Base-by-base conservation (phyloP, 768 basidiomycete species). In the Collybiopsis luxurians region DNA sequence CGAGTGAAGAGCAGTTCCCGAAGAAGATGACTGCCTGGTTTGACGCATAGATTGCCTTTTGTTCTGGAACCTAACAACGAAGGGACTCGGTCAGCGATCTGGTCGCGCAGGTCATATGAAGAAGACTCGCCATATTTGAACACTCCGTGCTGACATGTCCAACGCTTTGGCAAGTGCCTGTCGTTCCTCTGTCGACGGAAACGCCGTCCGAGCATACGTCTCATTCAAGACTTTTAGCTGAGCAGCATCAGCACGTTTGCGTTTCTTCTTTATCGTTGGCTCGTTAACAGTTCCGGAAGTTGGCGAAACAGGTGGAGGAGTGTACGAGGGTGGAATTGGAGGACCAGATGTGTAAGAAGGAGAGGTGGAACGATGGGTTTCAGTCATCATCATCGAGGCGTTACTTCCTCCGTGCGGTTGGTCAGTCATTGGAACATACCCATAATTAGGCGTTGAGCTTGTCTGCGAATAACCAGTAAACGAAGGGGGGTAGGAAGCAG, bases 181-280 rank as follows among this genome's bases (percentile, higher is more conserved):
- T n/a, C 91, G 84, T 69, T 93, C 91, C 68, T 92, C 90, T 10
- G 91, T 93, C 13, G 91, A 90, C 21, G 91, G 91, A 64, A 93
- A 93, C 17, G 91, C 90, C 2, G 91, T 93, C 57, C 90, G 82
- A 60, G 75, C 77, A 67, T 91, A 93, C 0, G 85, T 86, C 66
- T 88, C 87, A 67, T 91, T 92, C 67, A 93, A 76, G 27, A 90
- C 83, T 67, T 88, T 88, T 58, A 92, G 75, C 63, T 93, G 91
- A 39, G 79, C 79, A 13, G 89, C 86, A 63, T 91, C 89, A 5
- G 90, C 91, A 57, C 90, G 84, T 76, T 90, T 90, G 69, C 90
- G 82, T 72, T 92, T 92, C 77, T 91, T 92, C 78, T 92, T 93
- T 63, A 91, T 84, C 40, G 81, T 75, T n/a, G 87, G 82, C 60